These are phyloP conservation scores for Aristolochia contorta DNA, from an alignment of 164 flowering plant species.

Conservation along the genomic window DNA sequence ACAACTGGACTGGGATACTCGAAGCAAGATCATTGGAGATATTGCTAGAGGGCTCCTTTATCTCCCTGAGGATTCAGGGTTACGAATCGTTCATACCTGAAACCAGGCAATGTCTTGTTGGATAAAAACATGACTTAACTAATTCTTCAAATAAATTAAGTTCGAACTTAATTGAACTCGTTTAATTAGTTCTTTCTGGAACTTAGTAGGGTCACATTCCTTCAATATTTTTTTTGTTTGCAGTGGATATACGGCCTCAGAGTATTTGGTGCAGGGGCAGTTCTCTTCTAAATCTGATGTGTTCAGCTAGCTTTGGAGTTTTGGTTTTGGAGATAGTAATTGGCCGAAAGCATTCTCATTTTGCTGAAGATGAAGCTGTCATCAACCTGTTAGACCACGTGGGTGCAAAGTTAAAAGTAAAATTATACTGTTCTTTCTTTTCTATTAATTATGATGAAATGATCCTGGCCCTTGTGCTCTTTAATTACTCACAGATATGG, in stretches of 20 bases:
- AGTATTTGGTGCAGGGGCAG: neutral
- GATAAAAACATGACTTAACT: constrained; percentile 22
- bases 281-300: neutral
- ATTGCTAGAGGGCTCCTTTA: constrained; percentile 47
- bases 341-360: constrained; percentile 2
- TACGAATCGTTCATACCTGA: constrained; percentile 23
- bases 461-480: neutral
- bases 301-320: constrained; percentile 9
- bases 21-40: constrained; percentile 19
- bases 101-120: constrained; percentile 24
- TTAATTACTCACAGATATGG: constrained; percentile 3
- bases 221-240: neutral
- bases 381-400: constrained; percentile 2
- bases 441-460: too few relatives aligned
- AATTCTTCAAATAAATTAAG: too few relatives aligned
- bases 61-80: constrained; percentile 50
- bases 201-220: constrained; percentile 39
- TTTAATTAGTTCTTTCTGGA: too few relatives aligned
- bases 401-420: too few relatives aligned
- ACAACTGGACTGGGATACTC: constrained; percentile 9
- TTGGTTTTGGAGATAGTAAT: constrained; percentile 9
- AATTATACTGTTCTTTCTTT: neutral
- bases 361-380: neutral
- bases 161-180: too few relatives aligned
- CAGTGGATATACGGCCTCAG: constrained; percentile 4